Evolutionary conservation across 495 filamentous ascomycete genomes (phyloP).

Genomic region (Lichina pygmaea): DNA sequence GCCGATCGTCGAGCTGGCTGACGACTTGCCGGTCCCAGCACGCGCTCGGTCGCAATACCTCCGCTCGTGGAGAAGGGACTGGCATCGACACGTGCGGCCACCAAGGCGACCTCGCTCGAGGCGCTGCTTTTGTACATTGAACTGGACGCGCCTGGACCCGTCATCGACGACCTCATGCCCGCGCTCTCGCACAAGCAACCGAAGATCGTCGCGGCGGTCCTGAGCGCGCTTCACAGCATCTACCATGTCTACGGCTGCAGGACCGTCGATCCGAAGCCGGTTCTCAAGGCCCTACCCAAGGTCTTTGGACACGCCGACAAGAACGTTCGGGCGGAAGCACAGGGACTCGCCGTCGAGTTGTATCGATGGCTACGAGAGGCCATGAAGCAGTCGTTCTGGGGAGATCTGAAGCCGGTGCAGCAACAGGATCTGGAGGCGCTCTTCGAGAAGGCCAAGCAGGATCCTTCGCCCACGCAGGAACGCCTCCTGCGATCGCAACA

Average conservation of each 20-base stretch:
- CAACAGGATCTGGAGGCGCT: constrained; percentile 83
- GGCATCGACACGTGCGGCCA: constrained; percentile 57
- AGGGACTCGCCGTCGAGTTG: constrained; percentile 74
- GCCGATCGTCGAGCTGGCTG: neutral
- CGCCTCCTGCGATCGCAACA: constrained; percentile 73
- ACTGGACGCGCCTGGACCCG: constrained; percentile 56
- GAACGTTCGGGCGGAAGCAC: constrained; percentile 86
- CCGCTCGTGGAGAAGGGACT: constrained; percentile 83
- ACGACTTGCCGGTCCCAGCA: constrained; percentile 19
- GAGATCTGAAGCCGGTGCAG: constrained; percentile 82
- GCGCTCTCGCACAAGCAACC: constrained; percentile 74
- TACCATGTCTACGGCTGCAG: constrained; percentile 89
- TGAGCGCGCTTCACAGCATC: constrained; percentile 54
- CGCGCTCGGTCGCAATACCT: constrained; percentile 43
- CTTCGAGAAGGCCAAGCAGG: constrained; percentile 78
- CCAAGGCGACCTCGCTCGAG: constrained; percentile 67
- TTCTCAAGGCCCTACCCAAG: constrained; percentile 76
- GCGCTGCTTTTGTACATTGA: constrained; percentile 75
- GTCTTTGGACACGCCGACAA: constrained; percentile 93
- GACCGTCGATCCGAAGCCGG: constrained; percentile 82
- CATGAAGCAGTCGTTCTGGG: constrained; percentile 96
- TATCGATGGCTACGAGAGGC: constrained; percentile 95
- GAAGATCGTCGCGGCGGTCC: constrained; percentile 69
- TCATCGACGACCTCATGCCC: constrained; percentile 79
- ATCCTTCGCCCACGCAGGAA: constrained; percentile 71